These are phyloP conservation scores for Hyparrhenia diplandra DNA, from an alignment of 176 grass and related monocot species.

Conservation along the genomic window DNA sequence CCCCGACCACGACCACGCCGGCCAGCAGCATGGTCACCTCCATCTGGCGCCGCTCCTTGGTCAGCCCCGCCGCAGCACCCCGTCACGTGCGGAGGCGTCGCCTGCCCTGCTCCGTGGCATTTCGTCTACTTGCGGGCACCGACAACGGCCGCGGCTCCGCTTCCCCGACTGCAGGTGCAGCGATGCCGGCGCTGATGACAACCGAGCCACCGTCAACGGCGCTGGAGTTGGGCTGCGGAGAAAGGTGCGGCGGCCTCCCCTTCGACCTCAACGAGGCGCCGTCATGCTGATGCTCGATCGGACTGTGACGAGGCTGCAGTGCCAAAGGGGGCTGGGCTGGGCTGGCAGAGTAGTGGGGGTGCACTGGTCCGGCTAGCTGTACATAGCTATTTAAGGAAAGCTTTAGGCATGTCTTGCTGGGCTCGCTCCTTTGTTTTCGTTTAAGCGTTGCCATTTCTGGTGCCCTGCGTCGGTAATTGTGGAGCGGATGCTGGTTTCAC, in stretches of 20 bases:
- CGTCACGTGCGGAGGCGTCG: not conserved
- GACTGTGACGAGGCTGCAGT: not conserved
- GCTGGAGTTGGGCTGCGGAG: conserved; percentile 22
- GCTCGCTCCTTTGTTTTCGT: not conserved
- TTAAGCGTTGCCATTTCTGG: not conserved
- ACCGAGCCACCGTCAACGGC: conserved; percentile 24
- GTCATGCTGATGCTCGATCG: conserved; percentile 14
- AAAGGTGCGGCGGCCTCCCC: not conserved
- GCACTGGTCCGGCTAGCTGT: conserved; percentile 10
- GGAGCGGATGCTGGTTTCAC: not conserved
- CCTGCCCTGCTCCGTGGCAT: conserved; percentile 19
- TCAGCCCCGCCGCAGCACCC: not conserved
- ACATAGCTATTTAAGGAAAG: conserved; percentile 48
- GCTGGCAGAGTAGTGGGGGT: not conserved
- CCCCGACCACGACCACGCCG: not conserved
- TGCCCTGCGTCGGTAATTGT: conserved; percentile 1
- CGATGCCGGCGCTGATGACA: no score
- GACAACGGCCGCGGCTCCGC: not conserved
- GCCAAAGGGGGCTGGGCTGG: not conserved
- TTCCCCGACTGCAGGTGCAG: not conserved
- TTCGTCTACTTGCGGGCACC: conserved; percentile 23
- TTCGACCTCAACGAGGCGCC: conserved; percentile 78
- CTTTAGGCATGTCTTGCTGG: not conserved
- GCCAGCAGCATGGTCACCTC: not conserved
- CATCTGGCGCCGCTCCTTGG: not conserved